Percentiles rank a stretch among this genome's conserved stretches.
Evolutionary conservation across 768 basidiomycete genomes (phyloP).

Genomic region (Termitomyces sp.): DNA sequence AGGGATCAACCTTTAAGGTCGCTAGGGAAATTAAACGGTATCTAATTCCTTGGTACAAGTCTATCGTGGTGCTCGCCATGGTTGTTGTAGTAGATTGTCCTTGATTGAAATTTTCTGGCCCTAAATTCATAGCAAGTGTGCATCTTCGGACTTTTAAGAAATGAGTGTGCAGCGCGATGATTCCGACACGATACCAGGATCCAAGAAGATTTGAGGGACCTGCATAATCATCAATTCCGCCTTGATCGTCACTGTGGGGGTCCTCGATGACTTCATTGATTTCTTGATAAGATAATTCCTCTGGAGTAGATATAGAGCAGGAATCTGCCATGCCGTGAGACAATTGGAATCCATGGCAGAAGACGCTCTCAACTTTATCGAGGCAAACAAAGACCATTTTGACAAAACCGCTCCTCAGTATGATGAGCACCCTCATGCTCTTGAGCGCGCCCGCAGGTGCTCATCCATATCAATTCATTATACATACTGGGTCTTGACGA

Average conservation of each 20-base stretch:
- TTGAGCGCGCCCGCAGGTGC: slow-evolving; percentile 10
- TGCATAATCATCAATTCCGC: no score
- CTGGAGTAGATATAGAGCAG: background rate
- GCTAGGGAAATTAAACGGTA: no score
- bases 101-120: no score
- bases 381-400: slow-evolving; percentile 15
- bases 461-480: slow-evolving; percentile 1
- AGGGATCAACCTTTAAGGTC: no score
- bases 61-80: no score
- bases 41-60: no score
- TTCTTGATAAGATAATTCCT: background rate
- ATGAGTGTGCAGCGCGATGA: no score
- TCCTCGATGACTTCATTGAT: background rate
- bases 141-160: no score
- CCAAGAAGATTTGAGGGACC: no score
- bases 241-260: background rate
- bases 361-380: background rate
- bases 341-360: background rate
- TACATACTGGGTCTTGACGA: background rate
- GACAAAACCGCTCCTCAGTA: slow-evolving; percentile 11
- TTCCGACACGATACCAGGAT: no score
- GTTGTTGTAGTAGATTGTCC: no score
- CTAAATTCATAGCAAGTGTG: no score
- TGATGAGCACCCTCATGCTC: slow-evolving; percentile 11
- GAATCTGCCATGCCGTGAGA: background rate